These are phyloP conservation scores for Penicillium sp. DNA, from an alignment of 2,329 filamentous ascomycete species.

Conservation along the genomic window DNA sequence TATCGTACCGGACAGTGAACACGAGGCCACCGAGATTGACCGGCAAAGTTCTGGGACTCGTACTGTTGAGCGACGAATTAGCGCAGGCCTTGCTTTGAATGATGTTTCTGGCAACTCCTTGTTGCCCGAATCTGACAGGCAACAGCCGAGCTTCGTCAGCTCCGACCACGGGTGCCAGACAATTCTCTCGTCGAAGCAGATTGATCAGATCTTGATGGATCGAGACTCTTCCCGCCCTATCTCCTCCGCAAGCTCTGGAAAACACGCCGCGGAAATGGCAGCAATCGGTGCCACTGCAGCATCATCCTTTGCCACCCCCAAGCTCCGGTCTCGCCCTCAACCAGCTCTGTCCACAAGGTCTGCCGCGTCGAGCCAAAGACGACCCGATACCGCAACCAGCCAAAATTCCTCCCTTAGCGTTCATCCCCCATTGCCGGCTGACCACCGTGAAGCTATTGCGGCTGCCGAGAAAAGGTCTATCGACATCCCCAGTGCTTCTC, in stretches of 20 bases:
- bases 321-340: slow-evolving; percentile 26
- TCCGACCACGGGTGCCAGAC: slow-evolving; percentile 76
- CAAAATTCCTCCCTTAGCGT: slow-evolving; percentile 46
- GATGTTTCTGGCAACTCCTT: slow-evolving; percentile 56
- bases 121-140: slow-evolving; percentile 21
- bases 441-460: slow-evolving; percentile 80
- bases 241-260: slow-evolving; percentile 29
- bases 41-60: slow-evolving; percentile 25
- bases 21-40: slow-evolving; percentile 47
- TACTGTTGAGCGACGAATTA: slow-evolving; percentile 21
- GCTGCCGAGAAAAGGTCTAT: slow-evolving; percentile 60
- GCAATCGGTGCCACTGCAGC: slow-evolving; percentile 7
- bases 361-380: slow-evolving; percentile 37
- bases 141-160: slow-evolving; percentile 38
- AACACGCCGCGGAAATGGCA: slow-evolving; percentile 23
- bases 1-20: slow-evolving; percentile 58
- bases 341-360: slow-evolving; percentile 26
- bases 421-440: slow-evolving; percentile 69
- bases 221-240: slow-evolving; percentile 38
- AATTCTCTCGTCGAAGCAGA: slow-evolving; percentile 70
- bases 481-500: slow-evolving; percentile 38
- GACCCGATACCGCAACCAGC: slow-evolving; percentile 71
- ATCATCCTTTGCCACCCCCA: slow-evolving; percentile 36
- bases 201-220: slow-evolving; percentile 66
- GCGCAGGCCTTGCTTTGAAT: slow-evolving; percentile 50